Base-by-base conservation (phyloP, 495 filamentous ascomycete genomes). In the Lophiotrema nucula region DNA sequence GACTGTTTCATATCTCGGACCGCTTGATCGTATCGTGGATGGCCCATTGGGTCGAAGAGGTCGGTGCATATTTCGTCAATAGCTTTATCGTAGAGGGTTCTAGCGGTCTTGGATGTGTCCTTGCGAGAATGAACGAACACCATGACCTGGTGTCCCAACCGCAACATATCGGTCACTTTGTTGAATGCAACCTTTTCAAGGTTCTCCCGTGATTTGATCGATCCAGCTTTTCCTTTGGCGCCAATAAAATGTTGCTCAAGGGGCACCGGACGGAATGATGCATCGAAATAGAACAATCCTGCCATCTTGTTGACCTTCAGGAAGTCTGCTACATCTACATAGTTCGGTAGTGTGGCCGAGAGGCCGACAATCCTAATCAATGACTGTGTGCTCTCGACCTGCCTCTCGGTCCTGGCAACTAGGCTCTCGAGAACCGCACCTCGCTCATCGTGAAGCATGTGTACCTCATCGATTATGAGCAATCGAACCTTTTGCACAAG, bases 371-470 rank as follows among this genome's bases (percentile, higher is more conserved):
- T 95, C 12, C 93, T 86, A 67, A 99, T 99, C 47, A 99, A 81
- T 0, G 89, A 95, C 71, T 99, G 93, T 0, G 95, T 97, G 70
- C 92, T 96, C 73, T 99, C 93, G 0, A 99, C 93, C 64, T 99
- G 93, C 41, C 93, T 81, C 73, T 97, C 85, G 0, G 93, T 99
- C 44, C 93, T 83, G 4, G 93, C 93, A 16, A 97, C 93, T 45
- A 99, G 75, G 4, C 90, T 96, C 67, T 99, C 93, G 45, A 99
- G 79, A 11, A 99, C 95, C 4, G 93, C 90, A 65, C 93, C 93
- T 66, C 93, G 84, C 68, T 97, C 93, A 69, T 99, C 93, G 67
- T 99, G 93, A 62, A 99, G 85, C 93, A 99, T 99, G 65, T 99
- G 93, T 1, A 99, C 93, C 73, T 99, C 93, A 71, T 99, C 93